Evolutionary conservation across 305 asterid genomes (phyloP).

Genomic region (Fraxinus ornus): DNA sequence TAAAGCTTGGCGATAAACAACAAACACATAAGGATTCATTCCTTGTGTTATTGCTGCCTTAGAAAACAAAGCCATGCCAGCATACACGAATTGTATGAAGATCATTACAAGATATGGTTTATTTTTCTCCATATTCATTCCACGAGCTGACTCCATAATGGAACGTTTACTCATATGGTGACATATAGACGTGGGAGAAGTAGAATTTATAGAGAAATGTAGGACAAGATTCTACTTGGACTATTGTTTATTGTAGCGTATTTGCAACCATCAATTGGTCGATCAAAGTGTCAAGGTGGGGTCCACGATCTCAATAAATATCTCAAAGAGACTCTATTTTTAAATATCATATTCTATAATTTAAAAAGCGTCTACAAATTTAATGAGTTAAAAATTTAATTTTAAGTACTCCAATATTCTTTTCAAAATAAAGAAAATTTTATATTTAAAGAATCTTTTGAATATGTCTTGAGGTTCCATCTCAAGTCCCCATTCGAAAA

Average conservation of each 20-base stretch:
- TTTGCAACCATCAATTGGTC: neutral
- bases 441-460: no score
- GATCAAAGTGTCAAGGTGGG: neutral
- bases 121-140: slow-evolving; percentile 3
- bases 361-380: no score
- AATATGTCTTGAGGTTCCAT: neutral
- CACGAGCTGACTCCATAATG: neutral
- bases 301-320: neutral
- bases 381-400: no score
- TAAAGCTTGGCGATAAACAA: slow-evolving; percentile 30
- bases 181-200: neutral
- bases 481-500: neutral
- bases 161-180: neutral
- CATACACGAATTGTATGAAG: slow-evolving; percentile 20
- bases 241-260: neutral
- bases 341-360: no score
- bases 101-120: slow-evolving; percentile 26
- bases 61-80: slow-evolving; percentile 47
- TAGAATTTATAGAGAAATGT: neutral
- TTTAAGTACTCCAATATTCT: no score
- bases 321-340: no score
- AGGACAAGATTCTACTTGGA: neutral
- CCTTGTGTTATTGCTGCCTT: slow-evolving; percentile 56
- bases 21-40: slow-evolving; percentile 45
- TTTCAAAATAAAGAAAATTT: no score